Evolutionary conservation across 495 filamentous ascomycete species (phyloP), one percentile per base, ranked within the genome.

Genomic region (Aspergillus haitiensis): DNA sequence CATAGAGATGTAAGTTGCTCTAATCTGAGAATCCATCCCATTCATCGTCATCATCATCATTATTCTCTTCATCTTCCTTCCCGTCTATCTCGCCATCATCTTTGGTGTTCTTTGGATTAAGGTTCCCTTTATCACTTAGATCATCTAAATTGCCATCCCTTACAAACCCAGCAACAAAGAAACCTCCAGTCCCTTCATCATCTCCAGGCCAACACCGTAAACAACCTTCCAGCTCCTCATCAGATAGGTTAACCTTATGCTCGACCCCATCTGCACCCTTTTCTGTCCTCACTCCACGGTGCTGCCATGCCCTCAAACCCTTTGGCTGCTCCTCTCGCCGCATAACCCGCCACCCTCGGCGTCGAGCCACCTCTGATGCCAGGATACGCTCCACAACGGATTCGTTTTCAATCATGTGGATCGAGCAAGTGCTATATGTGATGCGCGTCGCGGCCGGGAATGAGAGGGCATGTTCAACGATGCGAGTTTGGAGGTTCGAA

Each of bases 381-480:
- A 98, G 69, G 7, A 92, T 86, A 18, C 81, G 77, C 15, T 84
- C 53, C 7, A 97, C 92, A 0, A 97, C 94, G 27, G 79, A 69
- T 69, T 98, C 94, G 67, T 98, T 98, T 70, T 98, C 94, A 39
- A 86, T 80, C 1, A 85, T 76, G 69, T 97, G 83, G 27, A 96
- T 77, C 0, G 94, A 98, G 68, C 94, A 98, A 0, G 94, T 98
- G 42, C 88, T 93, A 68, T 98, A 98, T 0, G 88, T 89, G 40
- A 98, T 88, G 65, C 81, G 87, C 4, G 67, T 78, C 0, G 91
- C 92, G n/a, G 79, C 74, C 0, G 92, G 89, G 62, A 97, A 98
- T 27, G 73, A 70, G 71, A 98, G 85, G 0, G 94, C 93, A 68
- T 95, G 92, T 55, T 88, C 81, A 6, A 97, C 77, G 13, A 96